Evolutionary conservation across 2,329 filamentous ascomycete genomes (phyloP), one percentile per base, ranked within the genome.

Genomic region (Ceratocystis ficicola): DNA sequence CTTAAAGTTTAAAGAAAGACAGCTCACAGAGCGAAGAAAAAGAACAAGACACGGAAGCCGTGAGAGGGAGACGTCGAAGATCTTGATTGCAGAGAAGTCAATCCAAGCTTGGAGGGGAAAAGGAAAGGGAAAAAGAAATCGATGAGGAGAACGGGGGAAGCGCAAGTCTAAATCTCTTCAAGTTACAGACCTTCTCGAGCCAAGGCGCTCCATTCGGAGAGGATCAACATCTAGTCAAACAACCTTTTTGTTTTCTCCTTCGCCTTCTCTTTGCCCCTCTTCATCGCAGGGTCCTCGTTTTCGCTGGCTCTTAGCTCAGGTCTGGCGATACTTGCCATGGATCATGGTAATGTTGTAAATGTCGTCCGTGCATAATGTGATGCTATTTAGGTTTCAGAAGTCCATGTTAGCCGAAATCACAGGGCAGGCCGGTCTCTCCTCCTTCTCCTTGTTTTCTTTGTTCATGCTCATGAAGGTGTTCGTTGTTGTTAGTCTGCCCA

Each of bases 11-110:
- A 41, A 65, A 61, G 41, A 65, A 36, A 48, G 57, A 28, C 55
- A 60, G 64, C 55, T 65, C 64, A 41, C 64, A 52, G 64, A 65
- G 64, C 64, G 8, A 28, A 61, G 44, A 41, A 12, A 41, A 41
- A 25, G n/a, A 1, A 46, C 12, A 65, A 50, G 55, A 30, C 55
- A 60, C 20, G 32, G 48, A 44, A 25, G n/a, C 55, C 55, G 55
- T 36, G 28, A 36, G 22, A 17, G 22, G 32, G n/a, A 59, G 55
- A 52, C n/a, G 20, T 64, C 3, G 46, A 57, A 64, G 32, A 57
- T 28, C 52, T 64, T 50, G 46, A 57, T 10, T 17, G 17, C 44
- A 64, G 7, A 64, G 36, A 65, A 52, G 52, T 36, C 55, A 36
- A 59, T 30, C 32, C 36, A 15, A 59, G 55, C 55, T 59, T 30